Evolutionary conservation across 2,329 filamentous ascomycete species (phyloP).

Genomic region (Colletotrichum sp.): DNA sequence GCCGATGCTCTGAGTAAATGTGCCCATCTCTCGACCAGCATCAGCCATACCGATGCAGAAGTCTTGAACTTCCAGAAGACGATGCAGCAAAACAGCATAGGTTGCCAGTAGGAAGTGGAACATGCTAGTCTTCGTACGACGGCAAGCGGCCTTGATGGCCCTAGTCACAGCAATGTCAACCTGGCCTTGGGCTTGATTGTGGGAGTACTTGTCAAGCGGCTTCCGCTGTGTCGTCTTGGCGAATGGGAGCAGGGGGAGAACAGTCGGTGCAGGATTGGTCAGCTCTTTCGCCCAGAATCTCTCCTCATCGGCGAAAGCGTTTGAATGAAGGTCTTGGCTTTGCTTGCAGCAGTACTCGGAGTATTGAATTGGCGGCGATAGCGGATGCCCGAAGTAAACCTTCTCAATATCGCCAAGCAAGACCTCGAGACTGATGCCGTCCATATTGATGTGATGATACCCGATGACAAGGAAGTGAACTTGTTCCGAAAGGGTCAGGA

Average conservation of each 20-base stretch:
- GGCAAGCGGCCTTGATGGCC: not conserved
- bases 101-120: slow-evolving; percentile 53
- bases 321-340: not conserved
- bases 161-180: not conserved
- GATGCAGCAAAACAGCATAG: slow-evolving; percentile 24
- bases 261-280: not conserved
- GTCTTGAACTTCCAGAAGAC: slow-evolving; percentile 30
- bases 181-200: not conserved
- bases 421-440: not conserved
- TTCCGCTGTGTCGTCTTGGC: not conserved
- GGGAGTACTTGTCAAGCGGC: not conserved
- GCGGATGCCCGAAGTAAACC: not conserved
- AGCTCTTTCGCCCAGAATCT: not conserved
- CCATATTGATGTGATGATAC: not conserved
- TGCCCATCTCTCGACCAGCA: slow-evolving; percentile 40
- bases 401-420: not conserved
- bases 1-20: slow-evolving; percentile 37
- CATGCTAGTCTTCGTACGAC: slow-evolving; percentile 4
- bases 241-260: not conserved
- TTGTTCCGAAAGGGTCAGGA: not conserved
- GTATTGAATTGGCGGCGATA: not conserved
- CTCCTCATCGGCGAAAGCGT: not conserved
- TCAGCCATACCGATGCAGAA: slow-evolving; percentile 57
- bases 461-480: not conserved
- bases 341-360: not conserved